Evolutionary conservation across 2,329 filamentous ascomycete species (phyloP).

Genomic region (Onygena corvina): DNA sequence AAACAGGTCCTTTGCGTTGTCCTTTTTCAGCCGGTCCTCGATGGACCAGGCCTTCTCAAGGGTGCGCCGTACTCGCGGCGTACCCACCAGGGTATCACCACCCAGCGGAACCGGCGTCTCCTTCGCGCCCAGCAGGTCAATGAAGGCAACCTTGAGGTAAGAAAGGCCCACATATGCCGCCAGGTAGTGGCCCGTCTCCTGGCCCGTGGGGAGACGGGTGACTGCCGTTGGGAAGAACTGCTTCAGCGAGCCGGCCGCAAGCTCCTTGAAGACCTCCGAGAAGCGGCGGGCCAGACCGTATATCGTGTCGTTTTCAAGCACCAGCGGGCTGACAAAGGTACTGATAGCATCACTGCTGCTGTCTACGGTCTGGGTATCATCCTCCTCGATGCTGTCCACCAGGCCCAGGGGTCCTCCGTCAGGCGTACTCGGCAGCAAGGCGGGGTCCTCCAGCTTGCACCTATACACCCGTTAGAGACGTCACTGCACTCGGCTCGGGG

Average conservation of each 20-base stretch:
- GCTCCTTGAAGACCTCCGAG: slow-evolving; percentile 26
- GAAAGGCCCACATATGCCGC: slow-evolving; percentile 42
- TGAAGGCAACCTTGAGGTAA: slow-evolving; percentile 42
- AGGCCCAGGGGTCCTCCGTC: neutral
- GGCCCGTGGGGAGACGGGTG: slow-evolving; percentile 34
- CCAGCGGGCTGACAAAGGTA: slow-evolving; percentile 7
- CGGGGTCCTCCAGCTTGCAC: neutral
- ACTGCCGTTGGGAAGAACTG: slow-evolving; percentile 34
- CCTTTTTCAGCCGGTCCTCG: slow-evolving; percentile 56
- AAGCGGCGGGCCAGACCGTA: slow-evolving; percentile 28
- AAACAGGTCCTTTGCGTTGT: slow-evolving; percentile 59
- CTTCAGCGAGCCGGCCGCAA: slow-evolving; percentile 28
- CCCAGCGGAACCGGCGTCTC: neutral
- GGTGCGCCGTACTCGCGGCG: slow-evolving; percentile 43
- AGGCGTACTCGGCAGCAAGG: neutral
- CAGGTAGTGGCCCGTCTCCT: slow-evolving; percentile 41
- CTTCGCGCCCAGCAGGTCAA: slow-evolving; percentile 33
- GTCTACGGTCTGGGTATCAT: too few species aligned
- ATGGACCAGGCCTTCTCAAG: slow-evolving; percentile 65
- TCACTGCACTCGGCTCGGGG: neutral
- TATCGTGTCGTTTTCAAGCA: slow-evolving; percentile 16
- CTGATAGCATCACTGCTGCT: neutral
- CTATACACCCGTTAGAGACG: neutral
- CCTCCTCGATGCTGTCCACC: neutral
- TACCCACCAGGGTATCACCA: slow-evolving; percentile 5